phyloP scores from a whole-genome alignment of 805 yeast genomes.

The Candida multigemmis region DNA sequence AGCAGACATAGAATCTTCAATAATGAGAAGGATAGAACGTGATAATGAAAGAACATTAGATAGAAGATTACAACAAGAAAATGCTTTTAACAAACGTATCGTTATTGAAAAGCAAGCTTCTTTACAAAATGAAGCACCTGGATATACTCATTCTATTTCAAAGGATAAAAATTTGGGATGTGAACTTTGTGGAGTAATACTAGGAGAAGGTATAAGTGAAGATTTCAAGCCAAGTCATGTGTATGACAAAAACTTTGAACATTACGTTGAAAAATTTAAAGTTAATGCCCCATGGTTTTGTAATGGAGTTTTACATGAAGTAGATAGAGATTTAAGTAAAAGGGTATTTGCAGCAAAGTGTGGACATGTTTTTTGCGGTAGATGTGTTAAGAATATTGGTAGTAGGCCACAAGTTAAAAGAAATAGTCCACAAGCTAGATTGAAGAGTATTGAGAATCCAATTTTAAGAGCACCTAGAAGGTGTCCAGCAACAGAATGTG shows the following conservation, averaged over 20 bases:
- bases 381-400: constrained; percentile 66
- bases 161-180: constrained; percentile 24
- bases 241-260: constrained; percentile 17
- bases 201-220: constrained; percentile 68
- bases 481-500: constrained; percentile 52
- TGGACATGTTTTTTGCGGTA: constrained; percentile 83
- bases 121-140: constrained; percentile 12
- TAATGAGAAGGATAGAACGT: constrained; percentile 30
- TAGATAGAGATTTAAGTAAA: constrained; percentile 12
- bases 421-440: constrained; percentile 1
- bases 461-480: constrained; percentile 41
- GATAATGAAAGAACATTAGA: constrained; percentile 31
- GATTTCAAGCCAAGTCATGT: constrained; percentile 30
- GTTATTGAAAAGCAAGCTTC: constrained; percentile 18
- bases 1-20: constrained; percentile 15
- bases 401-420: constrained; percentile 24
- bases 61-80: constrained; percentile 20
- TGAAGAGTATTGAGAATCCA: constrained; percentile 22
- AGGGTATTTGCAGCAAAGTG: constrained; percentile 50
- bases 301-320: constrained; percentile 14
- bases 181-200: constrained; percentile 57
- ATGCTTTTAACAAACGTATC: constrained; percentile 17
- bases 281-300: constrained; percentile 66
- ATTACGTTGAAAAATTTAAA: constrained; percentile 13
- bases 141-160: constrained; percentile 22